Evolutionary conservation across 768 basidiomycete species (phyloP).

Genomic region (Saitozyma podzolica): DNA sequence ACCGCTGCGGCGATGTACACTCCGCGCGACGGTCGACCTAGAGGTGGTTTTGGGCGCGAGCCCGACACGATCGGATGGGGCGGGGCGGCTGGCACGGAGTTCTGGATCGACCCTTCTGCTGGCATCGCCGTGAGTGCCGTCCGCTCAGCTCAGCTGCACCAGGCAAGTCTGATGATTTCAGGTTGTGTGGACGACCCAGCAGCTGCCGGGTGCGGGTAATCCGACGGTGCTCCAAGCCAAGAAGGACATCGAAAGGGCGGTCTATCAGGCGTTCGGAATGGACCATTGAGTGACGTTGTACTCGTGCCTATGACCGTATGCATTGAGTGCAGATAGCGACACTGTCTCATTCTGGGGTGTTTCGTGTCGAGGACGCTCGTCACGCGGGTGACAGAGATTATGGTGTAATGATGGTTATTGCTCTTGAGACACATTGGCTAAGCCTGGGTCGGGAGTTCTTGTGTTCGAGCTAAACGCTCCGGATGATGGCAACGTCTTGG

Average conservation of each 20-base stretch:
- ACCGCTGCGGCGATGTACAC: constrained; percentile 32
- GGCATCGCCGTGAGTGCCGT: constrained; percentile 32
- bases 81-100: constrained; percentile 36
- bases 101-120: constrained; percentile 34
- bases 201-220: constrained; percentile 18
- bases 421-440: too few species aligned
- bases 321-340: too few species aligned
- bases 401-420: too few species aligned
- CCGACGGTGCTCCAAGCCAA: constrained; percentile 5
- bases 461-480: too few species aligned
- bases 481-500: too few species aligned
- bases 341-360: too few species aligned
- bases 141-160: too few species aligned
- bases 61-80: constrained; percentile 33
- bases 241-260: constrained; percentile 9
- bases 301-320: too few species aligned
- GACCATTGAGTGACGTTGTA: too few species aligned
- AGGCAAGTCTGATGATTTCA: background rate
- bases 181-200: constrained; percentile 29
- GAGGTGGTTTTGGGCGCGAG: constrained; percentile 28
- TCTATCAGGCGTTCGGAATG: constrained; percentile 4
- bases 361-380: too few species aligned
- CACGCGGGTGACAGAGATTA: too few species aligned
- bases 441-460: too few species aligned
- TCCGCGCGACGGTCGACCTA: constrained; percentile 12